phyloP scores from a whole-genome alignment of 1,139 yeast species.

The Hemisphaericaspora xylofermentans region DNA sequence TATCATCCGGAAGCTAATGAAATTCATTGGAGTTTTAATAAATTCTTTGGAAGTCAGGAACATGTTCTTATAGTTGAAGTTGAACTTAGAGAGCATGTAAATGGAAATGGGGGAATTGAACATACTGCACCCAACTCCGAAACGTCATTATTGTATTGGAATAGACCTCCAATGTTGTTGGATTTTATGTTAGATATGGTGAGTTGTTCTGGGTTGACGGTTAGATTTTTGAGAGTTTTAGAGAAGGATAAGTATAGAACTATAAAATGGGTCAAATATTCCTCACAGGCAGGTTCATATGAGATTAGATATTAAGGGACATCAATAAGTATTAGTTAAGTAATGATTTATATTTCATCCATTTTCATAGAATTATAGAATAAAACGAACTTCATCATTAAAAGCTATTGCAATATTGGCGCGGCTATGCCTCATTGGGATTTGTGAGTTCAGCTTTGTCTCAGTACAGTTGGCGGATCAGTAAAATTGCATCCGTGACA shows the following conservation, averaged over 20 bases:
- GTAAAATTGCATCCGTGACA: no score
- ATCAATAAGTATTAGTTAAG: not conserved
- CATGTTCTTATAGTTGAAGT: slow-evolving; percentile 54
- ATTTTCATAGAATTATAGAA: not conserved
- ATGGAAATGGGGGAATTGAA: not conserved
- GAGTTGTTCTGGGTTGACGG: slow-evolving; percentile 74
- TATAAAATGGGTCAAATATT: slow-evolving; percentile 85
- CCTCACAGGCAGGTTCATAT: slow-evolving; percentile 73
- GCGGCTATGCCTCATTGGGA: no score
- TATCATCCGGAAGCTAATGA: slow-evolving; percentile 65
- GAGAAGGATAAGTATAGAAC: slow-evolving; percentile 69
- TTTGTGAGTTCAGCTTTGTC: no score
- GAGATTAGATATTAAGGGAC: slow-evolving; percentile 60
- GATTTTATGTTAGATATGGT: slow-evolving; percentile 73
- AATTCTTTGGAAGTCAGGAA: slow-evolving; percentile 68
- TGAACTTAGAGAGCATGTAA: slow-evolving; percentile 24
- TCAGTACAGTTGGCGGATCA: no score
- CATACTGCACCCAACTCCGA: slow-evolving; percentile 3
- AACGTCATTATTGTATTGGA: slow-evolving; percentile 43
- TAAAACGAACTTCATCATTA: not conserved
- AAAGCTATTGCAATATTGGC: not conserved
- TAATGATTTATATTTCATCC: not conserved
- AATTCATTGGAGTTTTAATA: slow-evolving; percentile 68
- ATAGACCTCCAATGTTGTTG: slow-evolving; percentile 75
- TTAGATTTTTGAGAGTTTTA: slow-evolving; percentile 67